A percentile compares a stretch with the other conserved stretches of the same genome.
Conservation (phyloP, 345 rosid species). For the Gossypium turneri region DNA sequence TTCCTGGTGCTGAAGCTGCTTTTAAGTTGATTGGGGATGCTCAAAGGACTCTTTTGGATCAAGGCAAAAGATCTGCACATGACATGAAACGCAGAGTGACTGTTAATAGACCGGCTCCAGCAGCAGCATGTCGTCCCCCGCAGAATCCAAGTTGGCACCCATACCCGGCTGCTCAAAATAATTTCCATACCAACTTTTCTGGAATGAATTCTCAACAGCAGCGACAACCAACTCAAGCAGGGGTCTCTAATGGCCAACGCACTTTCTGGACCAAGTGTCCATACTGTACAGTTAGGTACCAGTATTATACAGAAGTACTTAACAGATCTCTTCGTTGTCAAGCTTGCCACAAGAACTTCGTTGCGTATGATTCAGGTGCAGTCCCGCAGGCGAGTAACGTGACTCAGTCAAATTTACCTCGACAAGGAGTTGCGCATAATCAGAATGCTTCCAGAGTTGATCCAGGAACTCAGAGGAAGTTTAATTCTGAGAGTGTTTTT, state of each 20-base stretch:
- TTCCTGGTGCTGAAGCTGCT: slow-evolving; percentile 93
- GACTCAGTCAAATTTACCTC: slow-evolving; percentile 33
- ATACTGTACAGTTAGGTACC: slow-evolving; percentile 46
- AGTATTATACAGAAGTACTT: slow-evolving; percentile 35
- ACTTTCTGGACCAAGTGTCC: slow-evolving; percentile 77
- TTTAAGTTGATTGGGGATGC: slow-evolving; percentile 88
- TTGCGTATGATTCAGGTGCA: slow-evolving; percentile 43
- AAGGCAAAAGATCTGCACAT: slow-evolving; percentile 48
- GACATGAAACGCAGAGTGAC: slow-evolving; percentile 45
- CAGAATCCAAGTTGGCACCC: slow-evolving; percentile 27
- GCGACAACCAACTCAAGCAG: slow-evolving; percentile 40
- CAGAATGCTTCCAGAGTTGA: slow-evolving; percentile 41
- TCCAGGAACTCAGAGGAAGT: slow-evolving; percentile 29
- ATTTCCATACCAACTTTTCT: slow-evolving; percentile 21
- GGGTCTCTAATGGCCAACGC: slow-evolving; percentile 24
- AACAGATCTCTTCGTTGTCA: slow-evolving; percentile 42
- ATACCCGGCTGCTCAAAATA: slow-evolving; percentile 26
- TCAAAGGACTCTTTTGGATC: slow-evolving; percentile 70
- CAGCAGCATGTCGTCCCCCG: slow-evolving; percentile 34
- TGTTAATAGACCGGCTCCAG: slow-evolving; percentile 26
- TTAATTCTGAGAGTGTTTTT: slow-evolving; percentile 26
- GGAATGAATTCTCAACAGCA: slow-evolving; percentile 35
- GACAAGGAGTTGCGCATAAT: slow-evolving; percentile 39
- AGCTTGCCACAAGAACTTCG: slow-evolving; percentile 42
- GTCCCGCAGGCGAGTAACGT: slow-evolving; percentile 25